These are phyloP conservation scores for Cystobasidium tubakii DNA, from an alignment of 768 basidiomycete species.

Conservation along the genomic window DNA sequence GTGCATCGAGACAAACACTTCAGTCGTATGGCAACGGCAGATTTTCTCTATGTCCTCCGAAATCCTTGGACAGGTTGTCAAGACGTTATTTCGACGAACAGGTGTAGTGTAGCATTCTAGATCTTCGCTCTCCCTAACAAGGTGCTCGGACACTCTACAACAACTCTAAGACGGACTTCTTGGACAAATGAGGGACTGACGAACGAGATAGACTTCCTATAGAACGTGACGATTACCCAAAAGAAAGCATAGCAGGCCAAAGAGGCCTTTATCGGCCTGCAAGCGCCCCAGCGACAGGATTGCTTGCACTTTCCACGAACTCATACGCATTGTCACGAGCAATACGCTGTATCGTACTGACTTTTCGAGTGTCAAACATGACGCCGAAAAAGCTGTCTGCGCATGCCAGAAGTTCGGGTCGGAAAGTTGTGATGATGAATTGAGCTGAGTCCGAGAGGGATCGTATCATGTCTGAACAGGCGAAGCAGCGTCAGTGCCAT, in stretches of 20 bases:
- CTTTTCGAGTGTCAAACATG: slow-evolving; percentile 89
- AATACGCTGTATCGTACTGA: slow-evolving; percentile 80
- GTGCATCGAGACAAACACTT: too few species aligned
- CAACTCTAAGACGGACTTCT: too few species aligned
- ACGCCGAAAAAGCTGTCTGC: slow-evolving; percentile 98
- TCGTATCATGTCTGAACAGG: slow-evolving; percentile 66
- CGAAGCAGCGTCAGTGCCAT: not conserved
- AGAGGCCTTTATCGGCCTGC: not conserved
- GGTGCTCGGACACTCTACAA: not conserved
- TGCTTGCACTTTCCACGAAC: slow-evolving; percentile 63
- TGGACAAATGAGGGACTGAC: too few species aligned
- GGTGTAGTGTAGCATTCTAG: not conserved
- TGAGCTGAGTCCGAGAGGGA: slow-evolving; percentile 79
- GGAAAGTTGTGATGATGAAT: slow-evolving; percentile 97
- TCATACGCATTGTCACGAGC: slow-evolving; percentile 84
- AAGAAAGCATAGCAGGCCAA: not conserved
- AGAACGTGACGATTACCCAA: not conserved
- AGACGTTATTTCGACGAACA: not conserved
- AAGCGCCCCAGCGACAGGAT: not conserved
- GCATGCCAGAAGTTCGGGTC: slow-evolving; percentile 90
- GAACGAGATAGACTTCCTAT: too few species aligned
- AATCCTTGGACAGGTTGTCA: not conserved
- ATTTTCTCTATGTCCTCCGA: too few species aligned
- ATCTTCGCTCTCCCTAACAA: not conserved
- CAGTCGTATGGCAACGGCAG: too few species aligned